A percentile compares a stretch with the other conserved stretches of the same genome.
phyloP scores from a whole-genome alignment of 176 grass and related monocot genomes.

The Aegilops longissima region DNA sequence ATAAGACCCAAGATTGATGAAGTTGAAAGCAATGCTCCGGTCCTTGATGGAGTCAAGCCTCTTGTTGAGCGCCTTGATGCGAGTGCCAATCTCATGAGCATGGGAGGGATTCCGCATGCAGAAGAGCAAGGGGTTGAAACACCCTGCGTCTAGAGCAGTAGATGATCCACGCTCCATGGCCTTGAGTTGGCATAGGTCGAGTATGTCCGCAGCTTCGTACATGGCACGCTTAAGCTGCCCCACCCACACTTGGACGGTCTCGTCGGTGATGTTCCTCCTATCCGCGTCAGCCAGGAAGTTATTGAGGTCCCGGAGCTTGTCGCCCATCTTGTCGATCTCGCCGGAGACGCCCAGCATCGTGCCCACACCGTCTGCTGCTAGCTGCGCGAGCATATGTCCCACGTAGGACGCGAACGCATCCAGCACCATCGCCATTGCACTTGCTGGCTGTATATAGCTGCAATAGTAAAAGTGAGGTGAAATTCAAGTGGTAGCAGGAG shows the following conservation, averaged over 20 bases:
- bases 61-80: neutral
- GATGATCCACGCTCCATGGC: neutral
- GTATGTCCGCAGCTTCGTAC: neutral
- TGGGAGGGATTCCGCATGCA: neutral
- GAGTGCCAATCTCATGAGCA: neutral
- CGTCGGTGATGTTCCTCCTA: neutral
- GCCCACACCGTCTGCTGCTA: no score
- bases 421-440: no score
- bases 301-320: neutral
- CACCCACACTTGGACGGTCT: neutral
- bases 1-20: no score
- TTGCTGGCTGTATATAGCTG: no score
- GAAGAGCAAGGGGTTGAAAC: neutral
- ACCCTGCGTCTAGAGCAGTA: accelerated
- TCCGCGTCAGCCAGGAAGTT: neutral
- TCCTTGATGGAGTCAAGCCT: no score
- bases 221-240: neutral
- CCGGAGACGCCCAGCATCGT: no score
- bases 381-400: no score
- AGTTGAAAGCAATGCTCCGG: no score
- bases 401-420: no score
- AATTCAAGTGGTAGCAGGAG: no score
- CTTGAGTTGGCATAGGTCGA: neutral
- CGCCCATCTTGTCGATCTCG: neutral
- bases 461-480: no score